Conservation (phyloP, 2,329 filamentous ascomycete genomes). For the Tolypocladium endophyticum region DNA sequence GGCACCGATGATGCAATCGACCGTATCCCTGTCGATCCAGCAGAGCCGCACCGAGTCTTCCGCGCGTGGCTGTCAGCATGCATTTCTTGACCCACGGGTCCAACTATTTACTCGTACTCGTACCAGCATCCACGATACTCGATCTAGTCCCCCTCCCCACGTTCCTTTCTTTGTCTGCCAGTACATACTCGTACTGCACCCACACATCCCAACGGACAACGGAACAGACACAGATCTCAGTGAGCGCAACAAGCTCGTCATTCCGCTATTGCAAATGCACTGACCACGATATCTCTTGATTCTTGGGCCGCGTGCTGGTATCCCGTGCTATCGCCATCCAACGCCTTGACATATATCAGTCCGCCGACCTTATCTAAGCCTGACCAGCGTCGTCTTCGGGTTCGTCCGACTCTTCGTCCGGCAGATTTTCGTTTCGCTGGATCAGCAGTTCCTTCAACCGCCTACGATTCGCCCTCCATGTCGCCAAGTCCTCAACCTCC, state of each 20-base stretch:
- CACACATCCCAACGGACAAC: too few species aligned
- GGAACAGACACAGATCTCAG: not conserved
- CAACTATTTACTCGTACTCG: too few species aligned
- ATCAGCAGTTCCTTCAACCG: constrained; percentile 32
- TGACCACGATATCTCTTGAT: not conserved
- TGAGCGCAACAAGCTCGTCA: not conserved
- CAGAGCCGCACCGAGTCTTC: not conserved
- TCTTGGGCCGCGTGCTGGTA: not conserved
- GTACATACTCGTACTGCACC: too few species aligned
- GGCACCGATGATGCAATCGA: not conserved
- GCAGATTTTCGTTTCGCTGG: constrained; percentile 35
- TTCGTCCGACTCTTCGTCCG: constrained; percentile 27
- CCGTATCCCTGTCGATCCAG: not conserved
- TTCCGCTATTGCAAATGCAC: not conserved
- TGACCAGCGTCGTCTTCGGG: constrained; percentile 4
- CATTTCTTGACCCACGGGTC: too few species aligned
- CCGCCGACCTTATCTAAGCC: not conserved
- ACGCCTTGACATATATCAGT: not conserved
- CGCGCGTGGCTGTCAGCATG: too few species aligned
- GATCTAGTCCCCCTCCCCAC: too few species aligned
- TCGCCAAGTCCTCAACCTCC: constrained; percentile 34
- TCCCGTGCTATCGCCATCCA: not conserved
- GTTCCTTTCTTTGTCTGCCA: too few species aligned
- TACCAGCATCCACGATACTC: too few species aligned
- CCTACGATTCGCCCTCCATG: constrained; percentile 31